Evolutionary conservation across 106 monocot species (phyloP).

Genomic region (Gastrodia elata): DNA sequence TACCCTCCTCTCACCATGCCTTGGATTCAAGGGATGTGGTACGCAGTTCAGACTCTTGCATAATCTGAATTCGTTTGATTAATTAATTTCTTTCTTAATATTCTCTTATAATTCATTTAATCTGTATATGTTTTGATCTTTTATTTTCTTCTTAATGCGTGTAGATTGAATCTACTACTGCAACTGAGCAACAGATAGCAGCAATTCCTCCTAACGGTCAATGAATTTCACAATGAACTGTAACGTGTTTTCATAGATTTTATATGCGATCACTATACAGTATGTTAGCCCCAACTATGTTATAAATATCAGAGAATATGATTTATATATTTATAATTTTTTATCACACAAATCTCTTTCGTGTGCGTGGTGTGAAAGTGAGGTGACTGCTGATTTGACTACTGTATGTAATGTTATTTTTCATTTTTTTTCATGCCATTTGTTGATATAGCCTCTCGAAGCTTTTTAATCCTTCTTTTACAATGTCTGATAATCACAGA

Average conservation of each 20-base stretch:
- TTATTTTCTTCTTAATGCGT: neutral
- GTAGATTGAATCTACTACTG: neutral
- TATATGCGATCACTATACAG: neutral
- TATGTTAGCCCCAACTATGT: neutral
- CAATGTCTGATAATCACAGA: no score
- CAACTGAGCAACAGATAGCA: neutral
- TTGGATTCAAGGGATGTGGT: slow-evolving; percentile 6
- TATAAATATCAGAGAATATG: neutral
- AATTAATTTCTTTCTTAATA: neutral
- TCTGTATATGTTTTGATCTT: neutral
- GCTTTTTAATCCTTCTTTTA: no score
- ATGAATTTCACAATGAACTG: neutral
- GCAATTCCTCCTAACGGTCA: slow-evolving; percentile 5
- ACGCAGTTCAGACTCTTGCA: neutral
- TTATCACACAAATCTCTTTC: neutral
- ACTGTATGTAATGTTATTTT: neutral
- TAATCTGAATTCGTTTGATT: neutral
- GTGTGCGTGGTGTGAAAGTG: neutral
- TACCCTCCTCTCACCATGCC: neutral
- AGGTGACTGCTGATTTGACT: neutral
- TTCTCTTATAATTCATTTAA: neutral
- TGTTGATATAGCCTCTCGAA: no score
- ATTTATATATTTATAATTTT: neutral
- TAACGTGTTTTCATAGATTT: neutral
- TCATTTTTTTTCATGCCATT: no score